A percentile compares a stretch with the other conserved stretches of the same genome.
Evolutionary conservation across 768 basidiomycete species (phyloP).

Genomic region (Hortiboletus campestris): DNA sequence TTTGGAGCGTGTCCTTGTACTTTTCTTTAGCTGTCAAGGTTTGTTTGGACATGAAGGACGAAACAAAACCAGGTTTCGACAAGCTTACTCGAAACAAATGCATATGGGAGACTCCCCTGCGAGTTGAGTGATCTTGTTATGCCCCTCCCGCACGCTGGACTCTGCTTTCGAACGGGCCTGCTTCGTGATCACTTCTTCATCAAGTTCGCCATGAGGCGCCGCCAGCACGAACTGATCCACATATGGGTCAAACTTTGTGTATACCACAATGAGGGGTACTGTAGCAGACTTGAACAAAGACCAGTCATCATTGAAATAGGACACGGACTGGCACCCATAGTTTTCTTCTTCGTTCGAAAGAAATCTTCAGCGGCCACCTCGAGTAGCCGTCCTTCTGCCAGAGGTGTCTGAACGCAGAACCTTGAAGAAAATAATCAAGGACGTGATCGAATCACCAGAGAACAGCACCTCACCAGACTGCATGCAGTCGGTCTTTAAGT

Average conservation of each 20-base stretch:
- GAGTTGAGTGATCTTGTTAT: neutral
- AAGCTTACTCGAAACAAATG: neutral
- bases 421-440: neutral
- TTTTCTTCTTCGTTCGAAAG: neutral
- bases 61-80: neutral
- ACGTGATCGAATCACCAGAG: neutral
- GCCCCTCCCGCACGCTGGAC: neutral
- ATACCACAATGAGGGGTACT: conserved; percentile 3
- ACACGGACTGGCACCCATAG: neutral
- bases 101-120: neutral
- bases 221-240: neutral
- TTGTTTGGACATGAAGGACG: neutral
- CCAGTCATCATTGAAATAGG: too few species aligned
- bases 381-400: neutral
- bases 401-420: neutral
- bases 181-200: neutral
- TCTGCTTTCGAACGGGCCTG: neutral
- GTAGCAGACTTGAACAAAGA: neutral
- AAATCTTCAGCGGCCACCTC: conserved; percentile 1
- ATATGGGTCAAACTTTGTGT: neutral
- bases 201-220: neutral
- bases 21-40: neutral
- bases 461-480: neutral
- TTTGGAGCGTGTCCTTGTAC: neutral
- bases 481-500: neutral